Evolutionary conservation across 192 early-diverging fungal genomes (phyloP).

Genomic region (Entomortierella beljakovae): DNA sequence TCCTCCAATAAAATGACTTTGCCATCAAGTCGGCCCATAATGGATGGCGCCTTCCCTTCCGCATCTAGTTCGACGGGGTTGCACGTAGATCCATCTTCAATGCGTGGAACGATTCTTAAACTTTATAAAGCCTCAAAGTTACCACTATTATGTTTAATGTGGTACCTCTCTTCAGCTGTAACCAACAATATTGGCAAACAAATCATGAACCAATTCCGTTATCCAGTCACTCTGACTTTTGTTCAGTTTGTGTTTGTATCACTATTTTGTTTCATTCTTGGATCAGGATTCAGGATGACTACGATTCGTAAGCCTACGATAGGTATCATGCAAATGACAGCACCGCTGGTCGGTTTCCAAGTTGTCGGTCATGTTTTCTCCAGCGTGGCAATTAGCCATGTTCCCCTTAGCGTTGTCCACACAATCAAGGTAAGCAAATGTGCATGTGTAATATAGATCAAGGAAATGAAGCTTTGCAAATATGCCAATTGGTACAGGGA

Average conservation of each 20-base stretch:
- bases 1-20: constrained; percentile 25
- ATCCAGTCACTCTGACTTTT: constrained; percentile 87
- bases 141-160: constrained; percentile 75
- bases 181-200: constrained; percentile 88
- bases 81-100: constrained; percentile 10
- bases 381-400: constrained; percentile 76
- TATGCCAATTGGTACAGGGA: background rate
- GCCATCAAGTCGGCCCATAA: constrained; percentile 22
- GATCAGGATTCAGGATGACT: constrained; percentile 49
- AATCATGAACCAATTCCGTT: constrained; percentile 79
- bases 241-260: constrained; percentile 87
- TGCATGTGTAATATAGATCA: background rate
- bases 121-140: constrained; percentile 64
- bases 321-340: constrained; percentile 69
- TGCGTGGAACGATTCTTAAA: constrained; percentile 21
- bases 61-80: constrained; percentile 11
- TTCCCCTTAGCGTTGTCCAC: constrained; percentile 88
- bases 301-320: constrained; percentile 66
- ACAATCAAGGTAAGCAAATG: constrained; percentile 83
- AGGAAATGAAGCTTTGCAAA: background rate
- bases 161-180: constrained; percentile 87
- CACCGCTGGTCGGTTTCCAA: constrained; percentile 82
- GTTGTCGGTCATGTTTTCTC: constrained; percentile 89
- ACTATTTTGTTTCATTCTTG: constrained; percentile 65
- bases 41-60: constrained; percentile 5